Percentiles rank a stretch among this genome's conserved stretches.
These are phyloP conservation scores for Nemophila menziesii DNA, from an alignment of 257 asterid genomes.

Conservation along the genomic window DNA sequence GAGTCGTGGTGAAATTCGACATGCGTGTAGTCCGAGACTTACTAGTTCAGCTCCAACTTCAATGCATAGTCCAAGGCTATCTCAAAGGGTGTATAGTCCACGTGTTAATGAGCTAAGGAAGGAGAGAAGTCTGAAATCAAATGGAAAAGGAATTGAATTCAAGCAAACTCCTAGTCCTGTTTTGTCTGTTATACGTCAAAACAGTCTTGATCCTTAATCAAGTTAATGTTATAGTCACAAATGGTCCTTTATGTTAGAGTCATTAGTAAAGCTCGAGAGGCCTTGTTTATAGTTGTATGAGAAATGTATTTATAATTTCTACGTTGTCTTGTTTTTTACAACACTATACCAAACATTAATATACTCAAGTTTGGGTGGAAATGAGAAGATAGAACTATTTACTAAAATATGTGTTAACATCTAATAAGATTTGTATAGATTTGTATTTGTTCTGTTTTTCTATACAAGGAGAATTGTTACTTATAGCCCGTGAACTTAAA, in stretches of 20 bases:
- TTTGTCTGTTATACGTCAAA: constrained; percentile 41
- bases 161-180: constrained; percentile 62
- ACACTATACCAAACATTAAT: neutral
- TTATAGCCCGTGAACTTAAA: too few species aligned
- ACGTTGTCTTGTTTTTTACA: neutral
- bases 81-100: constrained; percentile 46
- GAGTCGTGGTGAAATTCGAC: constrained; percentile 86
- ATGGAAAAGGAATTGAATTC: constrained; percentile 29
- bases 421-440: neutral
- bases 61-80: constrained; percentile 33
- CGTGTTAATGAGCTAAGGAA: constrained; percentile 35
- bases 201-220: constrained; percentile 27
- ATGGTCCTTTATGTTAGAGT: neutral
- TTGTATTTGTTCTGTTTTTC: neutral
- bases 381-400: neutral
- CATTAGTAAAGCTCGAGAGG: constrained; percentile 1
- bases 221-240: constrained; percentile 14
- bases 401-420: neutral
- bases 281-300: neutral
- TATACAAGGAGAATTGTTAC: too few species aligned
- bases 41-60: constrained; percentile 58
- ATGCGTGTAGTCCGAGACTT: constrained; percentile 51
- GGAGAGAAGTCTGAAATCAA: constrained; percentile 32
- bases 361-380: neutral
- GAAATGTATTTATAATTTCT: neutral